Evolutionary conservation across 2,329 filamentous ascomycete species (phyloP), one percentile per base, ranked within the genome.

Genomic region (Penicillium sclerotiorum): DNA sequence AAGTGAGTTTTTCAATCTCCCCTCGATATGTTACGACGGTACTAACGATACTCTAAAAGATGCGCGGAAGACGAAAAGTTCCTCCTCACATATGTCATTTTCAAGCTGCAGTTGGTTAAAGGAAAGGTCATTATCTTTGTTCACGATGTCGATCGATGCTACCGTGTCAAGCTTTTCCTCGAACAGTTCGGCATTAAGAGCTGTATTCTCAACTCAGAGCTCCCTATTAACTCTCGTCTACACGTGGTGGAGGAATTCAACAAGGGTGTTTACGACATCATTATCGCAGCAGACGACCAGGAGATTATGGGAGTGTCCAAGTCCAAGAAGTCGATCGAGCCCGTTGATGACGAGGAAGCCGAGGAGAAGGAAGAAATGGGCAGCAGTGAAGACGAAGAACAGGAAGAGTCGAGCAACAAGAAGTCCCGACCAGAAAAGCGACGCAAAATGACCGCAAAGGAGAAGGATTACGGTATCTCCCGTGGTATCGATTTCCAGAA

Each of bases 1-100:
- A 90, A 86, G 80, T 88, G 73, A 56, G 79, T 64, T 41, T 28
- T 7, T 23, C 27, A 38, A 12, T 27, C 30, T 12, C n/a, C 2
- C n/a, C n/a, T 25, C 17, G 35, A 47, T 45, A 30, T 48, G 67
- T 30, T 61, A 6, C 12, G 27, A 45, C 28, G 28, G 28, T 47
- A 9, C 48, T 62, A 55, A 64, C 21, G 13, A 17, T 11, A 41
- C 7, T 41, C 27, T 37, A 17, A 25, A 46, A 87, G 84, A 67
- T 95, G 91, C 60, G 90, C 84, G n/a, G 94, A 99, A 73, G 93
- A 97, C 59, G 94, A 97, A 64, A 99, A 99, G 68, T 99, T 97
- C 65, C 75, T 99, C 30, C 75, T 99, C 36, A 85, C 88, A 15
- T 97, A 96, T 65, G 88, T 96, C 52, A 93, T 97, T 66, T 95